phyloP scores from a whole-genome alignment of 1,284 basidiomycete genomes.

The Pseudozyma sp. region DNA sequence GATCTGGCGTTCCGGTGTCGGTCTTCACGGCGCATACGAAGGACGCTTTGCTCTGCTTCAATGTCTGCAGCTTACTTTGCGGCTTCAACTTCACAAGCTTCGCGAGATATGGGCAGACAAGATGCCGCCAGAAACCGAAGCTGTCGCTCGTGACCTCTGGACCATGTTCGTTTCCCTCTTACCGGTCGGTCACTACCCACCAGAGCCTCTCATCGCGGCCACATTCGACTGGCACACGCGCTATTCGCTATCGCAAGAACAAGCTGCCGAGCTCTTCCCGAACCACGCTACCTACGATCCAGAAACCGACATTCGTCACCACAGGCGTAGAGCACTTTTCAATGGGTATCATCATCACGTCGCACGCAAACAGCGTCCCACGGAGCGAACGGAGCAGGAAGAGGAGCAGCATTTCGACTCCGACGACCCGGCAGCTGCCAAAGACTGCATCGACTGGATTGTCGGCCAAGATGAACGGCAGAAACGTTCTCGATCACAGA shows the following conservation, averaged over 20 bases:
- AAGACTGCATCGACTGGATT: conserved; percentile 41
- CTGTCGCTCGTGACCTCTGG: conserved; percentile 60
- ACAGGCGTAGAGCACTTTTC: conserved; percentile 39
- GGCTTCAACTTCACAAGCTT: conserved; percentile 54
- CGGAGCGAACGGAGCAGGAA: conserved; percentile 1
- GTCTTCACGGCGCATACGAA: conserved; percentile 37
- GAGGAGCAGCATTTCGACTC: conserved; percentile 16
- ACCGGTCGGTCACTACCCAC: conserved; percentile 38
- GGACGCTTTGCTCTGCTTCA: conserved; percentile 50
- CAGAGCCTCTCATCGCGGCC: conserved; percentile 48
- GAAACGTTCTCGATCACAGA: conserved; percentile 10
- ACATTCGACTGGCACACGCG: conserved; percentile 52
- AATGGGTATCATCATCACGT: conserved; percentile 24
- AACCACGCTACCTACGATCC: conserved; percentile 35
- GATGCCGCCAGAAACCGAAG: conserved; percentile 52
- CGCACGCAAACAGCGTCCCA: conserved; percentile 15
- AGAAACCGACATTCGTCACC: conserved; percentile 36
- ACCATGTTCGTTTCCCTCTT: conserved; percentile 52
- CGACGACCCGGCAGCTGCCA: conserved; percentile 33
- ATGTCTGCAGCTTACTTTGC: conserved; percentile 56
- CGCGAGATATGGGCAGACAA: conserved; percentile 32
- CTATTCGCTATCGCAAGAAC: conserved; percentile 33
- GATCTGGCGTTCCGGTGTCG: conserved; percentile 40
- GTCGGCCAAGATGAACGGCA: conserved; percentile 29
- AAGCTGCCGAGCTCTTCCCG: conserved; percentile 33